Base-by-base conservation (phyloP, 495 filamentous ascomycete species). In the Chaetomium fimeti region DNA sequence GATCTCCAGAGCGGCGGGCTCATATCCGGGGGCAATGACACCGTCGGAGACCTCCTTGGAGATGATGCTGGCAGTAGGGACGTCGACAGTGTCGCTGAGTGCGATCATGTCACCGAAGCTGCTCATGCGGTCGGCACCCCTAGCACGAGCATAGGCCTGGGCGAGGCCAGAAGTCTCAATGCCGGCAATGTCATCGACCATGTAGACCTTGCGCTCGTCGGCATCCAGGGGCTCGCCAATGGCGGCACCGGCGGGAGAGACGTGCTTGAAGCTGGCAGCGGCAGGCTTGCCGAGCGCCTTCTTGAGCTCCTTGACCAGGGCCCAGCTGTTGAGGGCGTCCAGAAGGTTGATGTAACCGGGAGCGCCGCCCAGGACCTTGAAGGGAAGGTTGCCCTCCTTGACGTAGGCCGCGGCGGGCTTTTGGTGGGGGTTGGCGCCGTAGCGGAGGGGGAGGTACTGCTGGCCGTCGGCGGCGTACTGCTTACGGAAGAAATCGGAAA, bases 201-300 rank as follows among this genome's bases (percentile, higher is more conserved):
- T 96, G 81, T 94, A 98, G 29, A 97, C 93, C 81, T 95, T 93
- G 79, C 89, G 86, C 83, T 98, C 94, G 58, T 89, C 87, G 57
- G 91, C 86, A 63, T 78, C 91, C 68, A 98, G 83, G 42, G 90
- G 90, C 25, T 92, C 83, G 65, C 93, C 94, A 71, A 98, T 92
- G 60, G 94, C 94, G 54, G 94, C 94, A 68, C 94, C 94, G 45
- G 94, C 94, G 9, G 94, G 94, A 5, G 95, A 98, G 45, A 98
- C 94, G 74, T 98, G 95, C 84, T 98, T 98, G 88, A 98, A 98
- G 76, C 91, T 95, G 56, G 94, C 93, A 22, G 94, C 95, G 28
- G 94, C 94, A n/a, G 95, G 91, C 72, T 87, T 85, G 67, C 88
- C 85, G 4, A 97, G 85, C 38, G 93, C 90, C 64, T 87, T 81